Evolutionary conservation across 1,284 basidiomycete genomes (phyloP).

Genomic region (Coniferiporia sulphurascens): DNA sequence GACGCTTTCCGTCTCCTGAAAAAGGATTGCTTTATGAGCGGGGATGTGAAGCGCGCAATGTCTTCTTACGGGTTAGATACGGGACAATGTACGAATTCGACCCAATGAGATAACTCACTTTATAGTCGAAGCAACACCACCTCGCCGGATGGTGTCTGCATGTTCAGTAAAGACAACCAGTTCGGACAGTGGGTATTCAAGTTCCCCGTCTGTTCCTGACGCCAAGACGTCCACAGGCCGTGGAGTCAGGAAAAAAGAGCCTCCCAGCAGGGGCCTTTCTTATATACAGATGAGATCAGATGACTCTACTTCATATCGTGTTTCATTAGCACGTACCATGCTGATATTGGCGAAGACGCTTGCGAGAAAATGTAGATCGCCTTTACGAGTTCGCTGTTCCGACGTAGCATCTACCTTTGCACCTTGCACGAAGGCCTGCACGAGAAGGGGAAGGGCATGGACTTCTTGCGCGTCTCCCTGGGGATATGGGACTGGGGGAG

Average conservation of each 20-base stretch:
- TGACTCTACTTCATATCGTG: background rate
- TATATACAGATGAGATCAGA: background rate
- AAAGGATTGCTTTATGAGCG: slow-evolving; percentile 67
- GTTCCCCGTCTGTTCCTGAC: slow-evolving; percentile 27
- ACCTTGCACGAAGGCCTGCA: slow-evolving; percentile 83
- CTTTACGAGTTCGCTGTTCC: slow-evolving; percentile 56
- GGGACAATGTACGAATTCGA: slow-evolving; percentile 4
- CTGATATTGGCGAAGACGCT: slow-evolving; percentile 90
- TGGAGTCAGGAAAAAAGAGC: slow-evolving; percentile 63
- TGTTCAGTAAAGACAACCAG: slow-evolving; percentile 87
- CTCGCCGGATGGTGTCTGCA: slow-evolving; percentile 75
- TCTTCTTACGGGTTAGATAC: slow-evolving; percentile 35
- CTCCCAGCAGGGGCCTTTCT: slow-evolving; percentile 61
- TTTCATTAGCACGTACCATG: slow-evolving; percentile 47
- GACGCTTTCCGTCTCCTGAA: slow-evolving; percentile 47
- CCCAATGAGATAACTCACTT: slow-evolving; percentile 52
- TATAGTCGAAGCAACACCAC: slow-evolving; percentile 80
- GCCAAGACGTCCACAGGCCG: slow-evolving; percentile 39
- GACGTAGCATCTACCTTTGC: slow-evolving; percentile 45
- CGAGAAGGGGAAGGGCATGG: slow-evolving; percentile 66
- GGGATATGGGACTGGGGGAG: slow-evolving; percentile 60
- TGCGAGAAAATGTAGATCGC: slow-evolving; percentile 81
- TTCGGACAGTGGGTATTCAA: slow-evolving; percentile 80
- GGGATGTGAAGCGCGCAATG: slow-evolving; percentile 72
- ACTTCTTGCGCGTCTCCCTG: slow-evolving; percentile 50